phyloP scores from a whole-genome alignment of 495 filamentous ascomycete genomes.

The Aspergillus sclerotiicarbonarius region DNA sequence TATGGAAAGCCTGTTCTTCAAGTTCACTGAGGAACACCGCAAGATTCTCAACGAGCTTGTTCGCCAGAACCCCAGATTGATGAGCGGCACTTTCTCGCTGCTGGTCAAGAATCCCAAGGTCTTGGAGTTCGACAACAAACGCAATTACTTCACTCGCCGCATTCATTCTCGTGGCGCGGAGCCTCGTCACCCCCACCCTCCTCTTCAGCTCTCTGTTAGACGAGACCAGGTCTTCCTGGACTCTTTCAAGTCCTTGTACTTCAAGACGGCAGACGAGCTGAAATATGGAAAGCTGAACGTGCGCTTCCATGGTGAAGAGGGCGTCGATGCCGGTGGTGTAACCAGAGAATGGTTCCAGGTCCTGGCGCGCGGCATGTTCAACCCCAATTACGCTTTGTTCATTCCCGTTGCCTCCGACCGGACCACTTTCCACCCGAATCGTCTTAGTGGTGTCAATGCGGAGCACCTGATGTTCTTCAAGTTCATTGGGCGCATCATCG shows the following conservation, averaged over 20 bases:
- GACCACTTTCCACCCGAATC: slow-evolving; percentile 98
- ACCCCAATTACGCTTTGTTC: slow-evolving; percentile 95
- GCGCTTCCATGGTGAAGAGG: slow-evolving; percentile 95
- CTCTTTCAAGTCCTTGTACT: slow-evolving; percentile 93
- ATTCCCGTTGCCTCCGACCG: slow-evolving; percentile 96
- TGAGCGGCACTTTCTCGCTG: slow-evolving; percentile 95
- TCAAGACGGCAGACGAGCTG: slow-evolving; percentile 91
- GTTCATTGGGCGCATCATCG: slow-evolving; percentile 98
- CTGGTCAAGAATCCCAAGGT: slow-evolving; percentile 99
- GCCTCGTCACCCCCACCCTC: slow-evolving; percentile 62
- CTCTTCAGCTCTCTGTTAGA: slow-evolving; percentile 85
- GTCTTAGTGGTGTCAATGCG: slow-evolving; percentile 84
- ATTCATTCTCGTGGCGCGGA: slow-evolving; percentile 74
- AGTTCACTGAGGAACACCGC: slow-evolving; percentile 95
- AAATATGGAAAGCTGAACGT: slow-evolving; percentile 98
- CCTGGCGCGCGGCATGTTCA: slow-evolving; percentile 97
- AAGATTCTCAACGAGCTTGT: slow-evolving; percentile 98
- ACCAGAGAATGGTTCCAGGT: slow-evolving; percentile 99
- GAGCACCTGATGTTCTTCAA: slow-evolving; percentile 99
- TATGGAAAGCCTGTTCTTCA: slow-evolving; percentile 94
- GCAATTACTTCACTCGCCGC: slow-evolving; percentile 95
- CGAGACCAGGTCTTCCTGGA: slow-evolving; percentile 97
- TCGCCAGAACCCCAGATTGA: slow-evolving; percentile 91
- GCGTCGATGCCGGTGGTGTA: slow-evolving; percentile 96
- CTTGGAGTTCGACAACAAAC: slow-evolving; percentile 98